Evolutionary conservation across 352 stramenopile genomes (phyloP).

Genomic region (Phytophthora meadii): DNA sequence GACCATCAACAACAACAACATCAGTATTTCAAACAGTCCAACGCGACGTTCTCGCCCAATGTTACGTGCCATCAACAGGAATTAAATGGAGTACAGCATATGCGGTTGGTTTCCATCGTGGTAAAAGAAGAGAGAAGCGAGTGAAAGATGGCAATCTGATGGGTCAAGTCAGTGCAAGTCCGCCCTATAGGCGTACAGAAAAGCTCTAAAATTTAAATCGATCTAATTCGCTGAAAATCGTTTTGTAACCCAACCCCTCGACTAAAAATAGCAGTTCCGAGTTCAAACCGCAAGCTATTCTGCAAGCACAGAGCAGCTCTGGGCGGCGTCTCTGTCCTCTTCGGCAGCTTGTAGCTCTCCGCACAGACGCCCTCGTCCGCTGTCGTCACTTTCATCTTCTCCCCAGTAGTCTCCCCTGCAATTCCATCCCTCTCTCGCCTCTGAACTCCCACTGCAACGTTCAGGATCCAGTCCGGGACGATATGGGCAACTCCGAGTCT

Average conservation of each 20-base stretch:
- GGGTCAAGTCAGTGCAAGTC: constrained; percentile 39
- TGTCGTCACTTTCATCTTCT: constrained; percentile 12
- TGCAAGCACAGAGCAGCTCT: constrained; percentile 11
- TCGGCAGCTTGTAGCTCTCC: constrained; percentile 22
- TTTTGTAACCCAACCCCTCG: constrained; percentile 9
- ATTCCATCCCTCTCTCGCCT: neutral
- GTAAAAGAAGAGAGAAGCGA: too few relatives aligned
- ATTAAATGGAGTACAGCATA: neutral
- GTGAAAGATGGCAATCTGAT: neutral
- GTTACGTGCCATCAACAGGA: neutral
- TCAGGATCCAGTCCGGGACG: constrained; percentile 14
- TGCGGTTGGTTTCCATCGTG: neutral
- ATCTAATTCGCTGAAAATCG: constrained; percentile 25
- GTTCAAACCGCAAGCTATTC: constrained; percentile 18
- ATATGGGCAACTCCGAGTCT: constrained; percentile 73
- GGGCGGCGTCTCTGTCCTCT: constrained; percentile 20
- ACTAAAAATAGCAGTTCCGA: constrained; percentile 29
- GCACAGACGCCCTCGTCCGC: constrained; percentile 1
- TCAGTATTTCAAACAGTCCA: too few relatives aligned
- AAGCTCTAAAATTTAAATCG: neutral
- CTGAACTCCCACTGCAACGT: constrained; percentile 9
- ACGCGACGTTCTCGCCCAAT: neutral
- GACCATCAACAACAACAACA: constrained; percentile 6
- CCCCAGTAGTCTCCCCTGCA: constrained; percentile 1
- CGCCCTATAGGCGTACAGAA: constrained; percentile 24